Base-by-base conservation (phyloP, 2,329 filamentous ascomycete genomes). In the Colletotrichum shisoi region DNA sequence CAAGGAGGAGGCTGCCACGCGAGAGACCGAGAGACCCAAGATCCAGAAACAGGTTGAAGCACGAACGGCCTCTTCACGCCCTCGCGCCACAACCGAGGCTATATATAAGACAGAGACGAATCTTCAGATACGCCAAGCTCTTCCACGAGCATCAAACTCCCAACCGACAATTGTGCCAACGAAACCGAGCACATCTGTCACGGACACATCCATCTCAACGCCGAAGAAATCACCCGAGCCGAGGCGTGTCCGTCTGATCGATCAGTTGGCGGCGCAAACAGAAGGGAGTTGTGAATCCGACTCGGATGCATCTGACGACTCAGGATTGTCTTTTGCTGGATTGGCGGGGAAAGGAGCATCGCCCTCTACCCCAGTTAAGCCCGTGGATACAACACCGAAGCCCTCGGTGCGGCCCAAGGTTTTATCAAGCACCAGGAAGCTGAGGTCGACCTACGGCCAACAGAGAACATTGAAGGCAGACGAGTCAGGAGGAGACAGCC, bases 401-500 rank as follows among this genome's bases (percentile, higher is more conserved):
- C 51, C 52, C 12, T 57, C 56, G n/a, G 27, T 61, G 11, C 60
- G 65, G 19, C 51, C 68, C 7, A 68, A 63, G 21, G 49, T 40
- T 12, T 49, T 64, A 8, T 45, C 49, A 6, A 67, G 56, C 13
- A 65, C 46, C 15, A 65, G 63, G 31, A 69, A 69, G 57, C 42
- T 69, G 5, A 62, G 39, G 21, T 65, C 57, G 15, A 70, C 67
- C 13, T 70, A 70, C 21, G 68, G 67, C 19, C 59, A 70, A 24
- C 67, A 65, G 39, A 59, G 78, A 45, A 78, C 78, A 2, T 76
- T 80, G 71, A 71, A 78, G 7, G 73, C 77, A 27, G 76, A 77
- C 4, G 73, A 59, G 73, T 54, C 53, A 62, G 13, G 68, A 63
- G 66, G 48, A 58, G 70, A 69, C 44, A 63, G 70, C 13, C 49